phyloP scores from a whole-genome alignment of 192 early-diverging fungal genomes.

The Backusella mclennaniae region DNA sequence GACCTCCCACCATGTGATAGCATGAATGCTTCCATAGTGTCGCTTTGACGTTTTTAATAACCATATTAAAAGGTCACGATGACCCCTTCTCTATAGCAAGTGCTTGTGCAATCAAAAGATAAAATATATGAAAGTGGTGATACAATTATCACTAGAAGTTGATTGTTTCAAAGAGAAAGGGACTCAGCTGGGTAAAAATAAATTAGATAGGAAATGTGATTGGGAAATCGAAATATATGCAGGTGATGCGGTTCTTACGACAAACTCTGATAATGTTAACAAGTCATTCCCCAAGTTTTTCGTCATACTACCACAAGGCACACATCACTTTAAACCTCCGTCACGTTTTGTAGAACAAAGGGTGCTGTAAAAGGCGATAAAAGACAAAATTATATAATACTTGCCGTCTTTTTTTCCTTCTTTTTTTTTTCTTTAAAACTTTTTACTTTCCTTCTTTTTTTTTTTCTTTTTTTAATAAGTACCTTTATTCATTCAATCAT shows the following conservation, averaged over 20 bases:
- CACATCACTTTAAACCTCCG: not conserved
- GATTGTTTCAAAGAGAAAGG: not conserved
- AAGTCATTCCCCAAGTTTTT: not conserved
- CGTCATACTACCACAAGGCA: not conserved
- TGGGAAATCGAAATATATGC: not conserved
- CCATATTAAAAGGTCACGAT: not conserved
- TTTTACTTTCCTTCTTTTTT: not conserved
- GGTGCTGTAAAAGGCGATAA: not conserved
- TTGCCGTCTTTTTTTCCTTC: not conserved
- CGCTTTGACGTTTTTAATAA: not conserved
- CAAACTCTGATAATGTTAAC: not conserved
- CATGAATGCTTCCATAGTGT: not conserved
- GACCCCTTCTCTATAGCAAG: not conserved
- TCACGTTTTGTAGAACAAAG: constrained; percentile 3
- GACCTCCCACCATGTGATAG: not conserved
- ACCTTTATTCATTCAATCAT: not conserved
- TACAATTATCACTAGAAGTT: not conserved
- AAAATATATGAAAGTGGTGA: not conserved
- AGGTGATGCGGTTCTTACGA: not conserved
- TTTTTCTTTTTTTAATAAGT: not conserved
- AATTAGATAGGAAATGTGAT: not conserved
- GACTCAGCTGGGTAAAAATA: not conserved
- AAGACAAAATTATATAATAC: constrained; percentile 4
- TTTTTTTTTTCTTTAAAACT: not conserved
- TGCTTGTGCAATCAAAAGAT: not conserved